These are phyloP conservation scores for Trypanosoma mega DNA, from an alignment of 208 protist species.

Conservation along the genomic window DNA sequence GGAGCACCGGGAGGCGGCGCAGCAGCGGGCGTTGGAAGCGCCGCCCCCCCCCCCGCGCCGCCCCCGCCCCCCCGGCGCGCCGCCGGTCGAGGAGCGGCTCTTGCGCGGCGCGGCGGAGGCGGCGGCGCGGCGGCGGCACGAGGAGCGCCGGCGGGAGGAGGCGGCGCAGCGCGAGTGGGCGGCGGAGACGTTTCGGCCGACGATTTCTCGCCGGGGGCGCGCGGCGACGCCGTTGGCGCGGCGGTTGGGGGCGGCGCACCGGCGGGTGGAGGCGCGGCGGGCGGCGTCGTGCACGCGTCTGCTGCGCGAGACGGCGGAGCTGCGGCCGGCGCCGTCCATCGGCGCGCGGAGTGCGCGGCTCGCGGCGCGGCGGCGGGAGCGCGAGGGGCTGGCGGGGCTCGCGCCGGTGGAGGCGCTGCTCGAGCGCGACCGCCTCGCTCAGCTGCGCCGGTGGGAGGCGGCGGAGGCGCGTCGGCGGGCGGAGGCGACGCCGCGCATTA, in stretches of 20 bases:
- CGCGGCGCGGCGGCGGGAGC: constrained; percentile 31
- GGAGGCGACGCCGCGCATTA: constrained; percentile 38
- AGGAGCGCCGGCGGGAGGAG: constrained; percentile 33
- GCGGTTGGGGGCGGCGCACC: constrained; percentile 19
- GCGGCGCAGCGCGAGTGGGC: constrained; percentile 25
- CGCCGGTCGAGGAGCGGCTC: constrained; percentile 59
- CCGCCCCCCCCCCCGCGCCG: constrained; percentile 31
- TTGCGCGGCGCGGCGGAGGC: constrained; percentile 52
- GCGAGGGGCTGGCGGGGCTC: constrained; percentile 33
- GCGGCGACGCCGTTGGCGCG: constrained; percentile 36
- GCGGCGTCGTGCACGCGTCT: constrained; percentile 3
- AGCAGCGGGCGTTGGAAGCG: constrained; percentile 35
- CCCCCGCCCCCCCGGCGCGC: constrained; percentile 13
- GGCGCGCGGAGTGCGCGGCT: constrained; percentile 49
- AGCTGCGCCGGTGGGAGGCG: constrained; percentile 26
- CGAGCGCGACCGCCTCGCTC: constrained; percentile 29
- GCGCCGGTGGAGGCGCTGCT: constrained; percentile 27
- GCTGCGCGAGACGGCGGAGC: constrained; percentile 22
- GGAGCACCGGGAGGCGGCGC: constrained; percentile 42
- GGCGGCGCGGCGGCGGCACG: constrained; percentile 18
- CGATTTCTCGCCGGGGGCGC: constrained; percentile 48
- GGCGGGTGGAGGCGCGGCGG: constrained; percentile 30
- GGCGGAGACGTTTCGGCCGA: constrained; percentile 46
- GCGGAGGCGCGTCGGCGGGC: constrained; percentile 14
- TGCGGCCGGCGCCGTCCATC: constrained; percentile 35